phyloP scores from a whole-genome alignment of 2,329 filamentous ascomycete species.

The Cladophialophora chaetospira region DNA sequence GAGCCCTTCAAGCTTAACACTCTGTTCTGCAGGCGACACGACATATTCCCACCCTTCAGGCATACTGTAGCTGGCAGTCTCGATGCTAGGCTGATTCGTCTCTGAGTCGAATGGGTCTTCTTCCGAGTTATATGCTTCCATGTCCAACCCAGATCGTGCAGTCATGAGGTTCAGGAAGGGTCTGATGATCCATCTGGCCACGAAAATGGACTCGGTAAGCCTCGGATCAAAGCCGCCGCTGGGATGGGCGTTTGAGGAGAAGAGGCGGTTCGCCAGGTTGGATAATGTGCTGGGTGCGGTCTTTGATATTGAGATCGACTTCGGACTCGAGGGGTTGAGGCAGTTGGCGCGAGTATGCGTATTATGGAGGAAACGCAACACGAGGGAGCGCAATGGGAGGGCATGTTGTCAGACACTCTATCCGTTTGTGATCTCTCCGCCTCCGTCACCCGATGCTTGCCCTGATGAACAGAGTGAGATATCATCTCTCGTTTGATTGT shows the following conservation, averaged over 20 bases:
- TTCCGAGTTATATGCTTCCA: neutral
- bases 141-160: constrained; percentile 3
- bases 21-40: too few relatives aligned
- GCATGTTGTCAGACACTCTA: neutral
- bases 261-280: neutral
- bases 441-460: neutral
- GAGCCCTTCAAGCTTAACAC: neutral
- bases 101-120: neutral
- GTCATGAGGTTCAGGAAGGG: neutral
- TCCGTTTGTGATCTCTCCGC: neutral
- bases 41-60: neutral
- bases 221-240: neutral
- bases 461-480: neutral
- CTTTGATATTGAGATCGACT: neutral
- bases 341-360: neutral
- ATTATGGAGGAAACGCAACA: neutral
- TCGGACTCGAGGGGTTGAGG: neutral
- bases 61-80: neutral
- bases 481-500: neutral
- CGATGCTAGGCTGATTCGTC: neutral
- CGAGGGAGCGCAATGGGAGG: neutral
- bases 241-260: constrained; percentile 1
- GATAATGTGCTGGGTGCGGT: neutral
- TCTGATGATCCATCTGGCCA: neutral
- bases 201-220: neutral